These are phyloP conservation scores for Mycena epipterygia DNA, from an alignment of 768 basidiomycete species.

Conservation along the genomic window DNA sequence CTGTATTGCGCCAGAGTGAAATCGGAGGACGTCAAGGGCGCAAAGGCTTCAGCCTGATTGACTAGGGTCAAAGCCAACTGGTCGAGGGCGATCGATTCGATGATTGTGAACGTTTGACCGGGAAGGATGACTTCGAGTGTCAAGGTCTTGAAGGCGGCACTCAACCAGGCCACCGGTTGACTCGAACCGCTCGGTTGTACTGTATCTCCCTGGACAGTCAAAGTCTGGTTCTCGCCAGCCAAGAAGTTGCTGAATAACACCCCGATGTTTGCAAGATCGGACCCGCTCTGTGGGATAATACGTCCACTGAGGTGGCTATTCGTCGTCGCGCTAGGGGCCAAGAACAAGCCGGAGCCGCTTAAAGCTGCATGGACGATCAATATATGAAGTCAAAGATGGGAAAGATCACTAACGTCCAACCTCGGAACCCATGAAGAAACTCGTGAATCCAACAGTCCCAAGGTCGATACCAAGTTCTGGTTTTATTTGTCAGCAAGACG, in stretches of 20 bases:
- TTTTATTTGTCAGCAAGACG: constrained; percentile 33
- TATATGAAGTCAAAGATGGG: background rate
- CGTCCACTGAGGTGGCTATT: constrained; percentile 71
- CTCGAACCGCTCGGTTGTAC: constrained; percentile 70
- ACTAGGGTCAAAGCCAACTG: constrained; percentile 70
- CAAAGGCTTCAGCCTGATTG: constrained; percentile 66
- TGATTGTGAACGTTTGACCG: constrained; percentile 72
- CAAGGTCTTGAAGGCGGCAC: constrained; percentile 77
- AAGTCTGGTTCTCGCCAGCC: constrained; percentile 72
- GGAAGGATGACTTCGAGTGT: constrained; percentile 72
- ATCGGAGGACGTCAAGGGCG: constrained; percentile 70
- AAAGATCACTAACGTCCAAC: constrained; percentile 69
- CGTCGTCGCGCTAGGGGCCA: constrained; percentile 63
- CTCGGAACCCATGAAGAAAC: constrained; percentile 67
- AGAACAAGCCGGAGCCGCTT: constrained; percentile 60
- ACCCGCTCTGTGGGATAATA: constrained; percentile 73
- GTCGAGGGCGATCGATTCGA: constrained; percentile 71
- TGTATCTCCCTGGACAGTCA: constrained; percentile 69
- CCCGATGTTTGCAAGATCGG: constrained; percentile 66
- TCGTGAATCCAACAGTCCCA: constrained; percentile 73
- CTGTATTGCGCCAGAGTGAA: constrained; percentile 70
- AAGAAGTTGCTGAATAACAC: constrained; percentile 77
- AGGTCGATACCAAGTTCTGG: constrained; percentile 80
- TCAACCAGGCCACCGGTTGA: constrained; percentile 72
- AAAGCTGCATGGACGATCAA: constrained; percentile 58